These are phyloP conservation scores for Jatropha podagrica DNA, from an alignment of 441 rosid genomes.

Conservation along the genomic window DNA sequence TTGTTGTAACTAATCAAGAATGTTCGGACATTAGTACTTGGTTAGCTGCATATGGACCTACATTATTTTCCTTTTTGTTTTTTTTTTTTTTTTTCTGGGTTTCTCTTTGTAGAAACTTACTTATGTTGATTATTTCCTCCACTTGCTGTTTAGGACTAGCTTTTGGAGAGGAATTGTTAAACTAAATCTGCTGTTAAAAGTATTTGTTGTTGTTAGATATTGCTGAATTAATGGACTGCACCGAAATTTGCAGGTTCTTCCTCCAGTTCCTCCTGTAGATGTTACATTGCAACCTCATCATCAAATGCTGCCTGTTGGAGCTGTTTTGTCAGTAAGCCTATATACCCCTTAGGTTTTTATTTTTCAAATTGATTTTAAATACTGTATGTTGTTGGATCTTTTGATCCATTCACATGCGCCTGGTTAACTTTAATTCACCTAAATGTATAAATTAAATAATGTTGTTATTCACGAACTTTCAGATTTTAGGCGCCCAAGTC, in stretches of 20 bases:
- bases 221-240: neutral
- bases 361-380: neutral
- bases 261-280: constrained; percentile 77
- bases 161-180: neutral
- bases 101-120: neutral
- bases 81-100: neutral
- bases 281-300: constrained; percentile 65
- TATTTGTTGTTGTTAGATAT: neutral
- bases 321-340: constrained; percentile 67
- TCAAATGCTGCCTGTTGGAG: constrained; percentile 72
- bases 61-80: neutral
- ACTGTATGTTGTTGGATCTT: constrained; percentile 15
- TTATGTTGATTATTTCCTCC: neutral
- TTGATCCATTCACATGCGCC: constrained; percentile 1
- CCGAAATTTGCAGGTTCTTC: constrained; percentile 57
- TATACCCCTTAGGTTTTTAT: neutral
- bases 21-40: neutral
- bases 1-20: neutral
- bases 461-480: constrained; percentile 25
- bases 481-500: constrained; percentile 74
- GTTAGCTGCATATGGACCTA: neutral
- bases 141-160: neutral
- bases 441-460: constrained; percentile 9
- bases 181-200: neutral
- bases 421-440: constrained; percentile 1